Evolutionary conservation across 2,329 filamentous ascomycete genomes (phyloP), one percentile per base, ranked within the genome.

Genomic region (Pseudogymnoascus sp.): DNA sequence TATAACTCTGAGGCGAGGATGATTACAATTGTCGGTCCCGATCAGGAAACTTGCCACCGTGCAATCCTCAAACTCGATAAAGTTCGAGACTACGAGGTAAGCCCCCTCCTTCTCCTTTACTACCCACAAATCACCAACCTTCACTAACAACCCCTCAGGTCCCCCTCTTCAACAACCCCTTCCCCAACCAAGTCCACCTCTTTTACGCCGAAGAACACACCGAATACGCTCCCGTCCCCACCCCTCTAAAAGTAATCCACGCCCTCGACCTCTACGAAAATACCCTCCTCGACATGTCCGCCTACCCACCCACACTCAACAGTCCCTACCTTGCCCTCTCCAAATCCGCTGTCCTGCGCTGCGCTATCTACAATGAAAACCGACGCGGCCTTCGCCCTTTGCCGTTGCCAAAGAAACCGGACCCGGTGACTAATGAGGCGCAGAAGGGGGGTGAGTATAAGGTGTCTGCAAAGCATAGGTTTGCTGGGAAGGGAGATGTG

Each of bases 1-100:
- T 67, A 65, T 49, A 49, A 65, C 31, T 33, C 65, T 0, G 65
- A 69, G 38, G 45, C 59, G 3, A 49, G 60, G 1, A 63, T 61
- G 3, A 60, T 71, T 14, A 70, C 65, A 38, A 62, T 72, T 23
- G 67, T 67, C 2, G 63, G 62, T 12, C 28, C 55, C 33, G 28
- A 60, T 1, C 60, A 65, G 38, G 62, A 66, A 31, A 49, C 55
- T 11, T 18, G 66, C 21, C 60, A 66, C 38, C 8, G 49, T 31
- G 68, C 67, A 7, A 45, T 68, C 2, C n/a, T 49, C 3, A 72
- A 70, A 59, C 62, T 72, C 1, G 65, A 70, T 7, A 69, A 65
- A 35, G 65, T 72, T 16, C 37, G 18, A 11, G 70, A 70, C 43
- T 66, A 68, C 11, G 64, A 60, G 41, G 70, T 71, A 61, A 66